Percentiles rank a stretch among this genome's conserved stretches.
Evolutionary conservation across 192 early-diverging fungal species (phyloP).

Genomic region (Piromyces finnis): DNA sequence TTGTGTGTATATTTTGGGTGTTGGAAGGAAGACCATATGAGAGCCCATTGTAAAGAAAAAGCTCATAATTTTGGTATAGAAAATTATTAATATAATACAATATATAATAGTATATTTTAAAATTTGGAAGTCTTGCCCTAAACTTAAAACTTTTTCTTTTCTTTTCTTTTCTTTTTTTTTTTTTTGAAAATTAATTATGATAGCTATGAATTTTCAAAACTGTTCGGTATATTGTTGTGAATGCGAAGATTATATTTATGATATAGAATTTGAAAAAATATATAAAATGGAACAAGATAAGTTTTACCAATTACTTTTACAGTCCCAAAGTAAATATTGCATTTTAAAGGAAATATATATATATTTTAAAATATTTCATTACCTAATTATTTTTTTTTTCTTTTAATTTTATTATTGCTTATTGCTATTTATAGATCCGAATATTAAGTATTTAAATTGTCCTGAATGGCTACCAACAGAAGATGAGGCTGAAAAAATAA

Average conservation of each 20-base stretch:
- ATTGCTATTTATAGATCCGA: constrained; percentile 14
- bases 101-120: too few relatives aligned
- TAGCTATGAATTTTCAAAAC: constrained; percentile 60
- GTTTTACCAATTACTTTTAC: constrained; percentile 15
- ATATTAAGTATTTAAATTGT: constrained; percentile 18
- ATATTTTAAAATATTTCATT: too few relatives aligned
- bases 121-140: too few relatives aligned
- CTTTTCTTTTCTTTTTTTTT: too few relatives aligned
- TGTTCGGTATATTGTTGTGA: constrained; percentile 46
- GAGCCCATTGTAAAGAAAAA: constrained; percentile 23
- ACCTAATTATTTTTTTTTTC: too few relatives aligned
- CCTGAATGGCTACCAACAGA: constrained; percentile 34
- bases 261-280: constrained; percentile 41
- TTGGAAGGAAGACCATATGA: constrained; percentile 36
- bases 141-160: too few relatives aligned
- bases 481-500: constrained; percentile 24
- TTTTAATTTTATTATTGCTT: not conserved
- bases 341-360: too few relatives aligned
- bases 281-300: constrained; percentile 15
- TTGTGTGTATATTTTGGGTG: constrained; percentile 69
- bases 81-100: too few relatives aligned
- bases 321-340: constrained; percentile 10
- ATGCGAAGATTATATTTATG: constrained; percentile 76
- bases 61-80: constrained; percentile 36
- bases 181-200: constrained; percentile 1